Percentiles rank a stretch among this genome's conserved stretches.
These are phyloP conservation scores for Yarrowia sp. DNA, from an alignment of 805 yeast genomes.

Conservation along the genomic window DNA sequence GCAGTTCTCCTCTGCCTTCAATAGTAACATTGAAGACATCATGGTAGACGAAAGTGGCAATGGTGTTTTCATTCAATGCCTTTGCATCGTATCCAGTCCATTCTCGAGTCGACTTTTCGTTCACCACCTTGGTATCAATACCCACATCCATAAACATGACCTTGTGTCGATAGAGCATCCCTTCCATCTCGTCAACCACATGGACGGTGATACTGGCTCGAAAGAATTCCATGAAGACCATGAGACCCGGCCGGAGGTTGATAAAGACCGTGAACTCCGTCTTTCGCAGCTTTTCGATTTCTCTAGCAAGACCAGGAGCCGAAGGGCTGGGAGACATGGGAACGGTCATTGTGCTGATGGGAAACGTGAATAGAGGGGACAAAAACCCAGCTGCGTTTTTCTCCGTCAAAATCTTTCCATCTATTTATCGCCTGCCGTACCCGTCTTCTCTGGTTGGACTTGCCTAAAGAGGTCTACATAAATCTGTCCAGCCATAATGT, in stretches of 20 bases:
- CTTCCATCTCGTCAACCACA: conserved; percentile 10
- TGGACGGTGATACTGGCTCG: conserved; percentile 20
- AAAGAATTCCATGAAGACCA: conserved; percentile 26
- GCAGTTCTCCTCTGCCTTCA: conserved; percentile 23
- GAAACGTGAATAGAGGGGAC: neutral
- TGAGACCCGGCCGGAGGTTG: conserved; percentile 1
- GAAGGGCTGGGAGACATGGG: neutral
- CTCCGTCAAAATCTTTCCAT: neutral
- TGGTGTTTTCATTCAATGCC: conserved; percentile 18
- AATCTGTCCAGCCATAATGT: neutral
- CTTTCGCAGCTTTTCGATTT: conserved; percentile 16
- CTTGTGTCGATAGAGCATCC: conserved; percentile 20
- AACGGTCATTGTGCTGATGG: neutral
- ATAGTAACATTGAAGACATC: conserved; percentile 15
- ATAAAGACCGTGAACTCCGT: conserved; percentile 10
- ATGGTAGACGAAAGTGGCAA: conserved; percentile 23
- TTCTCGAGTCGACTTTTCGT: conserved; percentile 22
- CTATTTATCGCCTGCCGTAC: neutral
- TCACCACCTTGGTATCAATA: conserved; percentile 26
- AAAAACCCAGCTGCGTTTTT: neutral
- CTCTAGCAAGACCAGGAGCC: conserved; percentile 6
- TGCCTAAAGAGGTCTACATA: conserved; percentile 16
- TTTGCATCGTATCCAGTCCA: conserved; percentile 22
- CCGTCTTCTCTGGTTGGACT: neutral
- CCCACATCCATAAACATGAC: conserved; percentile 27